A percentile compares a stretch with the other conserved stretches of the same genome.
phyloP scores from a whole-genome alignment of 2,329 filamentous ascomycete species.

The Fusarium sp. region DNA sequence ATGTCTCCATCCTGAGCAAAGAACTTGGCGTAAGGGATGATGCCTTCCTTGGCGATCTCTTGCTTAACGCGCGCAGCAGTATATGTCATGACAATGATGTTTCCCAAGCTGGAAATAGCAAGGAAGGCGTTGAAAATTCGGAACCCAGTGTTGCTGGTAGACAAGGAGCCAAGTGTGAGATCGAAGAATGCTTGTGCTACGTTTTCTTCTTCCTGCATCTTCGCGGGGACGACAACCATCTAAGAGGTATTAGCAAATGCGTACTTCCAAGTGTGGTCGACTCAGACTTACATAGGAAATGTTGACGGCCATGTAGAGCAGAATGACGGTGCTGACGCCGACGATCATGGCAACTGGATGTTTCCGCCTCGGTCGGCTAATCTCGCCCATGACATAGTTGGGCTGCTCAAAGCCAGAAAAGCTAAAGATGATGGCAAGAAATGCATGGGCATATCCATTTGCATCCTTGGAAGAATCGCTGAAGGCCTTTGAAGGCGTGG shows the following conservation, averaged over 20 bases:
- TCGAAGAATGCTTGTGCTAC: slow-evolving; percentile 53
- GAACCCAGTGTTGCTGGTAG: slow-evolving; percentile 40
- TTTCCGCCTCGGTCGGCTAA: slow-evolving; percentile 47
- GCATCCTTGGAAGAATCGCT: slow-evolving; percentile 36
- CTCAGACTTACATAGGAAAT: slow-evolving; percentile 49
- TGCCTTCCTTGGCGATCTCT: slow-evolving; percentile 70
- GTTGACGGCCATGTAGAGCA: slow-evolving; percentile 53
- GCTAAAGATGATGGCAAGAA: slow-evolving; percentile 57
- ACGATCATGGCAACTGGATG: slow-evolving; percentile 48
- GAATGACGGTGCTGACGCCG: slow-evolving; percentile 45
- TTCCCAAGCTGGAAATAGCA: slow-evolving; percentile 66
- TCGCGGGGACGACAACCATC: slow-evolving; percentile 54
- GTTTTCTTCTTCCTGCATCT: slow-evolving; percentile 17
- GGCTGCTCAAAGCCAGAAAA: slow-evolving; percentile 54
- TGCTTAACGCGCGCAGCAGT: slow-evolving; percentile 68
- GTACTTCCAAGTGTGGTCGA: accelerated
- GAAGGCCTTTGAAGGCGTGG: slow-evolving; percentile 42
- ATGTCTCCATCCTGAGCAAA: slow-evolving; percentile 56
- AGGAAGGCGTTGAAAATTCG: slow-evolving; percentile 62
- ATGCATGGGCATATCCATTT: slow-evolving; percentile 53
- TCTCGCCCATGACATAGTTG: slow-evolving; percentile 53
- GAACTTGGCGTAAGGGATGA: slow-evolving; percentile 63
- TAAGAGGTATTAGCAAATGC: slow-evolving; percentile 31
- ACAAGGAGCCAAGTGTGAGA: slow-evolving; percentile 47
- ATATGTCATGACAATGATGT: slow-evolving; percentile 69